phyloP scores from a whole-genome alignment of 495 filamentous ascomycete genomes.

The Podospora pseudoanserina region DNA sequence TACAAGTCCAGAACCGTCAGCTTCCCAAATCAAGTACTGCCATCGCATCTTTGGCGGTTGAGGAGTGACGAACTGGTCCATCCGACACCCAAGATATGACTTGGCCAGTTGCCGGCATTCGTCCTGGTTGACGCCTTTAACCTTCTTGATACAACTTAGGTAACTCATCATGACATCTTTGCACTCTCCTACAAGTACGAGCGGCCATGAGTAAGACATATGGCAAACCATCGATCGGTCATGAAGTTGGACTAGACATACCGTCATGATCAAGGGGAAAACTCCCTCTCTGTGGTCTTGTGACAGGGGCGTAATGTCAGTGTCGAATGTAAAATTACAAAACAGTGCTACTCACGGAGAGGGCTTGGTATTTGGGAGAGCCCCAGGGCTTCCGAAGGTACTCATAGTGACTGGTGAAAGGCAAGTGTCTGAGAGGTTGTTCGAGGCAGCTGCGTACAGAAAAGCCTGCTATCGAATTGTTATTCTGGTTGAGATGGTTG shows the following conservation, averaged over 20 bases:
- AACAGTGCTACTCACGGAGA: constrained; percentile 59
- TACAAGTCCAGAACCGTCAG: constrained; percentile 30
- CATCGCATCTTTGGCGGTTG: background rate
- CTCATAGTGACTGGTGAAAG: constrained; percentile 36
- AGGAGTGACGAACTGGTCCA: constrained; percentile 68
- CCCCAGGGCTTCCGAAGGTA: constrained; percentile 75
- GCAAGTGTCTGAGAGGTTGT: background rate
- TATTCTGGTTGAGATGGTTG: no score
- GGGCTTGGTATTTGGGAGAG: constrained; percentile 68
- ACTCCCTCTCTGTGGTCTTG: constrained; percentile 86
- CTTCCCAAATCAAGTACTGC: background rate
- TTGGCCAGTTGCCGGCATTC: constrained; percentile 84
- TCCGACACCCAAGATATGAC: constrained; percentile 82
- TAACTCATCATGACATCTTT: constrained; percentile 81
- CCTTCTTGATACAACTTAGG: constrained; percentile 75
- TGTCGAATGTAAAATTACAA: constrained; percentile 9
- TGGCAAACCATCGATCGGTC: background rate
- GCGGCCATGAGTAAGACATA: constrained; percentile 14
- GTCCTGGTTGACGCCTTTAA: constrained; percentile 76
- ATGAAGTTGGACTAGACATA: constrained; percentile 34
- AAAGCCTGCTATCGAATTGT: no score
- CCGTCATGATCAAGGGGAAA: constrained; percentile 96
- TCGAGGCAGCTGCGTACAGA: no score
- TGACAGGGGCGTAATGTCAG: constrained; percentile 4
- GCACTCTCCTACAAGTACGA: constrained; percentile 69